These are phyloP conservation scores for Solanum phureja DNA, from an alignment of 257 asterid species.

Conservation along the genomic window DNA sequence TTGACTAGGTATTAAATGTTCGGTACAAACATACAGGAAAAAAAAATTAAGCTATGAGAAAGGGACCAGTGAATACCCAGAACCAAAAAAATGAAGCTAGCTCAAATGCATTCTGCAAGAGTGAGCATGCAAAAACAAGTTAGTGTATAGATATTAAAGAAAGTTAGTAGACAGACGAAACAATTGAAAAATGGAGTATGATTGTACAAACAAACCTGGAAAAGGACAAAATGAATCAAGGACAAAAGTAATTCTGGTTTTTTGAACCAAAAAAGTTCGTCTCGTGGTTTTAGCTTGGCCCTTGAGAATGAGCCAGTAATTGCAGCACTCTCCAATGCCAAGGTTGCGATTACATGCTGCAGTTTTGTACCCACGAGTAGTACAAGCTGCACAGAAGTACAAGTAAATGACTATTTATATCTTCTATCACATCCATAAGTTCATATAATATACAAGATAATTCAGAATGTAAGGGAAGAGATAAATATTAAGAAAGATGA, in stretches of 20 bases:
- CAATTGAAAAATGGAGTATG: neutral
- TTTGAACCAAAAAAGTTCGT: conserved; percentile 94
- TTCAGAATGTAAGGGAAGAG: neutral
- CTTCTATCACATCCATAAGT: neutral
- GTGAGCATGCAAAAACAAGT: neutral
- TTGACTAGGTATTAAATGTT: neutral
- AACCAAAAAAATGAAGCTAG: conserved; percentile 99
- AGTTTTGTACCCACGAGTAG: conserved; percentile 84
- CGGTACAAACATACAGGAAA: neutral
- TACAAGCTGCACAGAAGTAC: conserved; percentile 55
- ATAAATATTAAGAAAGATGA: neutral
- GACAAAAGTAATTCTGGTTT: conserved; percentile 73
- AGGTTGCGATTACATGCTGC: conserved; percentile 90
- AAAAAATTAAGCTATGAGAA: neutral
- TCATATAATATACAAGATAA: neutral
- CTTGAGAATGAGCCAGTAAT: conserved; percentile 41
- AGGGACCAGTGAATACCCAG: conserved; percentile 59
- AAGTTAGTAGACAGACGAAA: neutral
- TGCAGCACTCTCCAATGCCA: conserved; percentile 96
- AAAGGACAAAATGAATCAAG: conserved; percentile 83
- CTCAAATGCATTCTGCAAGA: conserved; percentile 53
- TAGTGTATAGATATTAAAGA: neutral
- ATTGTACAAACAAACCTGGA: conserved; percentile 59
- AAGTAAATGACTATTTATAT: neutral
- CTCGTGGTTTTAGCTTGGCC: conserved; percentile 68